Base-by-base conservation (phyloP, 129 eudicot species). In the Flaveria linearis region DNA sequence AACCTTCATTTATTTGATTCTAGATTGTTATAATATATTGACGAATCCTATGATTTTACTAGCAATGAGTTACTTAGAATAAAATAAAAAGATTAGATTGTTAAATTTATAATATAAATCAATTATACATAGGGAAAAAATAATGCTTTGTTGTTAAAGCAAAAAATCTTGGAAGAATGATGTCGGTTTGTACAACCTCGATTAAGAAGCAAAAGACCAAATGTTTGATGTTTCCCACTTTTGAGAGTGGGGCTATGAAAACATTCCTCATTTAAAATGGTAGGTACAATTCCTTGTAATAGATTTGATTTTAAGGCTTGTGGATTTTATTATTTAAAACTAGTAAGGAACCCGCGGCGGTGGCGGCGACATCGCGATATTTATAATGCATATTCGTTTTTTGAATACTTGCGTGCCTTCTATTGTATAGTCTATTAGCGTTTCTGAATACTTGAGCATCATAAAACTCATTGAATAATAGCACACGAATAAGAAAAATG, bases 161-260 rank as follows among this genome's bases (percentile, higher is more conserved):
- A 78, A 78, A 63, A n/a, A 16, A 43, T 55, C 36, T 26, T 16
- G 61, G 16, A 52, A 78, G 49, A 60, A 78, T 78, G 61, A 57
- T 56, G 50, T 45, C 69, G 43, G 56, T 77, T 69, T 70, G 75
- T 58, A 77, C 75, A 56, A 43, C 68, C 81, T 77, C 69, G 43
- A 68, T 42, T n/a, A 51, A 69, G 61, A 77, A 77, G 56, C 39
- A 57, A 77, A 68, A 55, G 69, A 22, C 75, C 68, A 20, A 6
- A 61, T 61, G 42, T 61, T 61, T 61, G 46, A 67, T 66, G 68
- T 50, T 76, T 36, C 68, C 74, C 56, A 20, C 52, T 66, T 53
- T 65, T 33, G 74, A 49, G 65, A n/a, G 64, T 30, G 36, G 80
- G 51, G 13, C 57, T 39, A n/a, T 63, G 46, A 25, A 60, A 43